Conservation (phyloP, 495 filamentous ascomycete species). For the Annulohypoxylon stygium region DNA sequence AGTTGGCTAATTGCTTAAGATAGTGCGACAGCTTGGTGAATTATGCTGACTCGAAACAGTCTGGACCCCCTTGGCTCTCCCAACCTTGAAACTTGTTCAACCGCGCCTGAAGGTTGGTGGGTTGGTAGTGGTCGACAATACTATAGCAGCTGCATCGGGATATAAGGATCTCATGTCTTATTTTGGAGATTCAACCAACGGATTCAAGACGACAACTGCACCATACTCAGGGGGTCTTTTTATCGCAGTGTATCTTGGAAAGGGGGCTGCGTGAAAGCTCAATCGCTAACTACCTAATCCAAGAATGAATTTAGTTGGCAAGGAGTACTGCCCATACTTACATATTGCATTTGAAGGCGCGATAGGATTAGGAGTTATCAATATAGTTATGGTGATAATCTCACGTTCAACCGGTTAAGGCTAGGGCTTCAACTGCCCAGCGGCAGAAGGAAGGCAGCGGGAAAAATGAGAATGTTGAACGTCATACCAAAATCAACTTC, state of each 20-base stretch:
- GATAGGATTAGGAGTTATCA: no score
- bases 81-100: conserved; percentile 62
- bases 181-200: conserved; percentile 46
- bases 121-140: conserved; percentile 67
- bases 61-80: conserved; percentile 66
- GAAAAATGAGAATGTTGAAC: neutral
- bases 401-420: neutral
- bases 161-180: conserved; percentile 54
- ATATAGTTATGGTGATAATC: neutral
- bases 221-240: conserved; percentile 40
- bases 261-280: neutral
- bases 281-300: neutral
- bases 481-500: neutral
- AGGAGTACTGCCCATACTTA: no score
- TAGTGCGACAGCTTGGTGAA: neutral
- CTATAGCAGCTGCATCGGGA: conserved; percentile 45
- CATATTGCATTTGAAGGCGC: no score
- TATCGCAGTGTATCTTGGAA: conserved; percentile 36
- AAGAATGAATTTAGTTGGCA: neutral
- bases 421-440: neutral
- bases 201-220: conserved; percentile 45
- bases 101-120: conserved; percentile 61
- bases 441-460: neutral
- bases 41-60: conserved; percentile 53
- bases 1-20: conserved; percentile 13